A percentile compares a stretch with the other conserved stretches of the same genome.
These are phyloP conservation scores for Solanum acaule DNA, from an alignment of 257 asterid genomes.

Conservation along the genomic window DNA sequence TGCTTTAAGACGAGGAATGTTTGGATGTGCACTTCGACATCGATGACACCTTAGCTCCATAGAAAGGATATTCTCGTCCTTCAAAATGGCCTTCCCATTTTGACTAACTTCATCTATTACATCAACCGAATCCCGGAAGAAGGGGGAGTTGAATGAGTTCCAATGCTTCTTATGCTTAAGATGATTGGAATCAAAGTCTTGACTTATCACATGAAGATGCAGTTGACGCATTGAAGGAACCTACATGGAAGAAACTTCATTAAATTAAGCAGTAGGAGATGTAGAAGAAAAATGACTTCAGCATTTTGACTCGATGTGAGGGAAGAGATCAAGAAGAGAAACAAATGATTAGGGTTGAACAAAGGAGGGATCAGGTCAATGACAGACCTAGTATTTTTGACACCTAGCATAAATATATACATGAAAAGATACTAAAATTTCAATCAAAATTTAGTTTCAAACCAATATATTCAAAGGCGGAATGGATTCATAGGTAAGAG, in stretches of 20 bases:
- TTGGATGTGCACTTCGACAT: conserved; percentile 84
- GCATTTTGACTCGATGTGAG: neutral
- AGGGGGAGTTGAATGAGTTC: conserved; percentile 77
- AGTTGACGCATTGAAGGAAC: conserved; percentile 85
- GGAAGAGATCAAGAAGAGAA: neutral
- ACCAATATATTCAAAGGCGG: neutral
- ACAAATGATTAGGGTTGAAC: neutral
- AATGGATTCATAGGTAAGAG: neutral
- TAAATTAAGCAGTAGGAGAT: neutral
- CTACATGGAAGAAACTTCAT: conserved; percentile 20
- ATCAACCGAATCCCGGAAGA: conserved; percentile 74
- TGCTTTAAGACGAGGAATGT: conserved; percentile 63
- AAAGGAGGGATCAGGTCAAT: neutral
- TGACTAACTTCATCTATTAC: conserved; percentile 60
- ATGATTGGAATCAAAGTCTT: conserved; percentile 68
- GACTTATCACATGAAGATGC: conserved; percentile 95
- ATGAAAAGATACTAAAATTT: neutral
- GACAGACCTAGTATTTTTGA: neutral
- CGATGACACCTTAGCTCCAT: conserved; percentile 80
- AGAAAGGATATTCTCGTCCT: conserved; percentile 20
- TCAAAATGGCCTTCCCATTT: conserved; percentile 25
- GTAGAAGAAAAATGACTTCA: neutral
- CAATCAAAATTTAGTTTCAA: neutral
- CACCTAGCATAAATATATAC: neutral
- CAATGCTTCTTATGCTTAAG: conserved; percentile 89